Evolutionary conservation across 2,329 filamentous ascomycete genomes (phyloP), one percentile per base, ranked within the genome.

Genomic region (Aspergillus fumigatus): DNA sequence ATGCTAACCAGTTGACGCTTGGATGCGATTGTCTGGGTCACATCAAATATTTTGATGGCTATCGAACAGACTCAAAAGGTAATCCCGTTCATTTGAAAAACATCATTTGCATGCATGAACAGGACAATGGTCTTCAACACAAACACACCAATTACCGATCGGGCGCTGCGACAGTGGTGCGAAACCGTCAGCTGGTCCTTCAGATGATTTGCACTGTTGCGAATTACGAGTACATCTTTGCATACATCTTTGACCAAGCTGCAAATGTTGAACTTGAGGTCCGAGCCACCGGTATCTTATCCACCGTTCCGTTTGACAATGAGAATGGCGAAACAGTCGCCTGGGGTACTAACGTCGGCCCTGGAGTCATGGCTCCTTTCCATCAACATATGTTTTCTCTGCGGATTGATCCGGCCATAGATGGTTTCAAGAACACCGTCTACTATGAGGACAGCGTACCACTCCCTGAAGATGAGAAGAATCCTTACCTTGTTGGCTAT

Each of bases 311-410:
- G 3, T 85, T 88, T 61, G 85, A 88, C 56, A 74, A 77, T 52
- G 67, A 73, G 26, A 82, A 87, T 57, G 84, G 83, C 14, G 70
- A 85, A 51, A 81, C 81, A 11, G 85, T 88, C 3, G 82, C 84
- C 2, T 88, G 83, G 76, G 87, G 86, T 35, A 89, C 86, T 0
- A 82, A 88, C 43, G 85, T 89, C 4, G 84, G 87, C 57, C 86
- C 86, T 0, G 86, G 87, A 47, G 86, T 88, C 17, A 81, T 90
- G 35, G 88, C 86, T 2, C 77, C 79, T 0, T 85, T 88, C 72
- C 88, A 92, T 66, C 88, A 92, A 68, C 89, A 92, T 72, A 88
- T 91, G 70, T 90, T 92, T 75, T 86, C 82, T 3, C 77, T 87
- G 4, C 81, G 84, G 8, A 76, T 87, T 11, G 84, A 87, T 65